phyloP scores from a whole-genome alignment of 257 asterid species.

The Ocimum tenuiflorum region DNA sequence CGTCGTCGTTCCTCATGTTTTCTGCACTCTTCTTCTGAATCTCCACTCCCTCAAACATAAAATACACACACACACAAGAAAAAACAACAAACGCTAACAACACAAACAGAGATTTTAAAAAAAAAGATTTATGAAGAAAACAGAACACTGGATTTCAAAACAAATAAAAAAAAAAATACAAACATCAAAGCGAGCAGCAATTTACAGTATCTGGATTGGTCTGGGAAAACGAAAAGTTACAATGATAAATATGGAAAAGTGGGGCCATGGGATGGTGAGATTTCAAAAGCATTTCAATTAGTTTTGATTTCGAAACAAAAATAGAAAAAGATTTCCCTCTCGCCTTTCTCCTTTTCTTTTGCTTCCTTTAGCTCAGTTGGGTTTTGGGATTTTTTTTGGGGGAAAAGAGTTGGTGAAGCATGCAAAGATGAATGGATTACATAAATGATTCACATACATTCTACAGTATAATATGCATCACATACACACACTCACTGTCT shows the following conservation, averaged over 20 bases:
- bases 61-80: slow-evolving; percentile 3
- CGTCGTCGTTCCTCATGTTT: slow-evolving; percentile 60
- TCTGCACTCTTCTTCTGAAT: slow-evolving; percentile 19
- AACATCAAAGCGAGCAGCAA: slow-evolving; percentile 27
- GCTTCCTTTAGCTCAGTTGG: slow-evolving; percentile 30
- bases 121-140: background rate
- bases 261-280: slow-evolving; percentile 29
- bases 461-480: slow-evolving; percentile 6
- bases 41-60: slow-evolving; percentile 30
- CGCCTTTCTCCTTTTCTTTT: slow-evolving; percentile 6
- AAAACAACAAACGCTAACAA: background rate
- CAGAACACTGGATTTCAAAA: slow-evolving; percentile 29
- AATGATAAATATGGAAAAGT: slow-evolving; percentile 29
- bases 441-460: slow-evolving; percentile 17
- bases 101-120: background rate
- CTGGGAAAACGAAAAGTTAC: slow-evolving; percentile 29
- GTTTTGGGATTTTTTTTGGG: slow-evolving; percentile 41
- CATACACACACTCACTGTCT: slow-evolving; percentile 45
- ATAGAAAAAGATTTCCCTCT: slow-evolving; percentile 9
- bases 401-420: slow-evolving; percentile 66
- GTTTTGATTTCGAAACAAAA: slow-evolving; percentile 18
- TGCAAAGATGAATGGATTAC: slow-evolving; percentile 60
- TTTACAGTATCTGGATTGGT: slow-evolving; percentile 40
- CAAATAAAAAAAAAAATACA: slow-evolving; percentile 12
- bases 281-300: slow-evolving; percentile 32